phyloP scores from a whole-genome alignment of 2,329 filamentous ascomycete genomes.

The Pseudophaeomoniella oleicola region DNA sequence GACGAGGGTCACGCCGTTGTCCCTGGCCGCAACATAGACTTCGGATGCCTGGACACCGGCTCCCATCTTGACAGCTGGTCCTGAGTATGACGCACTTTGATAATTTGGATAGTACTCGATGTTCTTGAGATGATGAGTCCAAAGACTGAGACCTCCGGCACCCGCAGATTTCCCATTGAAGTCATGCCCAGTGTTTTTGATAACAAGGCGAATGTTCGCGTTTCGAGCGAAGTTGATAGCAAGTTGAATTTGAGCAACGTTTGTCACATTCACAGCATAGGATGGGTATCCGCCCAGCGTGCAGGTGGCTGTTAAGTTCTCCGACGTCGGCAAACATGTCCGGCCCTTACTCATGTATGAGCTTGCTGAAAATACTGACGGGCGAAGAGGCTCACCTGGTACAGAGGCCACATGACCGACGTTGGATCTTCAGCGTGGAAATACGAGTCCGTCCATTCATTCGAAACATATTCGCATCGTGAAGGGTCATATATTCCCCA shows the following conservation, averaged over 20 bases:
- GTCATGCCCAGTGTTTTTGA: slow-evolving; percentile 34
- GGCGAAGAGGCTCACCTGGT: background rate
- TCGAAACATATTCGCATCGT: slow-evolving; percentile 17
- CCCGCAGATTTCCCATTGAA: slow-evolving; percentile 33
- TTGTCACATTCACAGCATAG: slow-evolving; percentile 21
- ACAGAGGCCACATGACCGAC: background rate
- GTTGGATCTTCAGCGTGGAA: slow-evolving; percentile 11
- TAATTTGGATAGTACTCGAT: background rate
- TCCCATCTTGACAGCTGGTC: slow-evolving; percentile 39
- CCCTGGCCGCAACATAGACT: slow-evolving; percentile 35
- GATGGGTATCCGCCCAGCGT: slow-evolving; percentile 17
- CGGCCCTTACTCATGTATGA: too few relatives aligned
- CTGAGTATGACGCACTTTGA: slow-evolving; percentile 19
- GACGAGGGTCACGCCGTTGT: slow-evolving; percentile 33
- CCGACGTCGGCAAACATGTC: slow-evolving; percentile 29
- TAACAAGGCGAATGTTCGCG: slow-evolving; percentile 18
- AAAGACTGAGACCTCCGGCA: slow-evolving; percentile 31
- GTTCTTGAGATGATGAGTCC: slow-evolving; percentile 30
- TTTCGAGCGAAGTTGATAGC: slow-evolving; percentile 21
- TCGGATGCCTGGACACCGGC: slow-evolving; percentile 40
- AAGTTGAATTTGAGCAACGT: slow-evolving; percentile 18
- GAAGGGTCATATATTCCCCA: slow-evolving; percentile 17
- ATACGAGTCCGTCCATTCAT: slow-evolving; percentile 14
- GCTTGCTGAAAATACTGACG: too few relatives aligned
- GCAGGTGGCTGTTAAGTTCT: slow-evolving; percentile 10